phyloP scores from a whole-genome alignment of 345 rosid genomes.

The Turnera subulata region DNA sequence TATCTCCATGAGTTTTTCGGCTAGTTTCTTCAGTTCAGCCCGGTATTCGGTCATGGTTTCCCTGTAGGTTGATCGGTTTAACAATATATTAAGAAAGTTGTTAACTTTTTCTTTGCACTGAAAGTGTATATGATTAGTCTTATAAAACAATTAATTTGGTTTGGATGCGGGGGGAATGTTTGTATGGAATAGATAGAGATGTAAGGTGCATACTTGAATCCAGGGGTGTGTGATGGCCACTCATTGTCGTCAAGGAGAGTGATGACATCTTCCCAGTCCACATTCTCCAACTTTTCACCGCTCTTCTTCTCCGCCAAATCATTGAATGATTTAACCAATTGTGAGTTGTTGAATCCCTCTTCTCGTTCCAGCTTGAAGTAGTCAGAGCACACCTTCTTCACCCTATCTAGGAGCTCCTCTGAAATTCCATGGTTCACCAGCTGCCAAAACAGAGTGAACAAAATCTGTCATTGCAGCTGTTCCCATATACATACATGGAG shows the following conservation, averaged over 20 bases:
- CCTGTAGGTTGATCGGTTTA: slow-evolving; percentile 34
- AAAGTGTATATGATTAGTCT: too few relatives aligned
- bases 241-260: slow-evolving; percentile 52
- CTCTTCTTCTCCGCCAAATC: slow-evolving; percentile 38
- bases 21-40: slow-evolving; percentile 63
- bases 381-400: slow-evolving; percentile 60
- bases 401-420: slow-evolving; percentile 62
- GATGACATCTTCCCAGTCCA: slow-evolving; percentile 91
- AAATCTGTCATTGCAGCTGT: too few relatives aligned
- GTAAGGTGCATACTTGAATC: slow-evolving; percentile 49
- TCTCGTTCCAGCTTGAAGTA: slow-evolving; percentile 68
- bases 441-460: slow-evolving; percentile 37
- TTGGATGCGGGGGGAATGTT: too few relatives aligned
- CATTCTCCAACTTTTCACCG: slow-evolving; percentile 50
- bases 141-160: too few relatives aligned
- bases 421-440: slow-evolving; percentile 79
- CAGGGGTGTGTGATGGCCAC: slow-evolving; percentile 59
- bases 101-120: too few relatives aligned
- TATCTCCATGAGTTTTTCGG: slow-evolving; percentile 67
- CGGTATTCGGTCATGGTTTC: slow-evolving; percentile 75
- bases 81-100: too few relatives aligned
- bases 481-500: too few relatives aligned
- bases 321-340: slow-evolving; percentile 39
- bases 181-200: neutral
- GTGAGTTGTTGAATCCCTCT: slow-evolving; percentile 53